Percentiles rank a stretch among this genome's conserved stretches.
phyloP scores from a whole-genome alignment of 2,329 filamentous ascomycete species.

The Geosmithia flava region DNA sequence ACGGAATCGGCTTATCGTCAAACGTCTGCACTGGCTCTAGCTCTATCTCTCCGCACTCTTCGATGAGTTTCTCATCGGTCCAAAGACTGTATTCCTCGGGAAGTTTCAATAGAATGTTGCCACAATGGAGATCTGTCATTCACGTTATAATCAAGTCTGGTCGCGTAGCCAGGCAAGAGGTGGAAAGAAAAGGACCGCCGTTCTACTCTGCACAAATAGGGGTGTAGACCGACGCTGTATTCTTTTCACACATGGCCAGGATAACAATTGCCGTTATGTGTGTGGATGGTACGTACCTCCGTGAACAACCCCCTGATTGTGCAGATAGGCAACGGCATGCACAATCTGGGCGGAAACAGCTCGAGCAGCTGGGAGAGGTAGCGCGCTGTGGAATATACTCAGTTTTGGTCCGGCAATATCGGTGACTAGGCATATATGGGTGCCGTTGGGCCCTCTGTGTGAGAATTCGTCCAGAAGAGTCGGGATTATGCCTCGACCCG shows the following conservation, averaged over 20 bases:
- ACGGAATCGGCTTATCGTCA: conserved; percentile 6
- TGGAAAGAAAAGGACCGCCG: too few species aligned
- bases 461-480: conserved; percentile 5
- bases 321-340: conserved; percentile 15
- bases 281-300: conserved; percentile 13
- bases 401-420: conserved; percentile 7
- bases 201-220: too few species aligned
- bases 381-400: background rate
- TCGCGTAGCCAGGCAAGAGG: background rate
- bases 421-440: conserved; percentile 13
- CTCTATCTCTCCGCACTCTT: conserved; percentile 9
- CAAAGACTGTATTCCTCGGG: conserved; percentile 8
- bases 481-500: background rate
- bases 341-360: conserved; percentile 13
- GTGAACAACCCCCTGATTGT: conserved; percentile 17
- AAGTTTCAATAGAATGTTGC: conserved; percentile 18
- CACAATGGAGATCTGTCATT: conserved; percentile 15
- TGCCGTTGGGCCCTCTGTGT: conserved; percentile 15
- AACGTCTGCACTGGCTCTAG: conserved; percentile 7
- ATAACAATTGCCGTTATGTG: too few species aligned
- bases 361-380: conserved; percentile 11
- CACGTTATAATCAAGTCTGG: background rate
- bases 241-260: too few species aligned
- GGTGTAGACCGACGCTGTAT: too few species aligned
- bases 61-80: conserved; percentile 10